Conservation (phyloP, 2,329 filamentous ascomycete genomes). For the Cytospora piceae region DNA sequence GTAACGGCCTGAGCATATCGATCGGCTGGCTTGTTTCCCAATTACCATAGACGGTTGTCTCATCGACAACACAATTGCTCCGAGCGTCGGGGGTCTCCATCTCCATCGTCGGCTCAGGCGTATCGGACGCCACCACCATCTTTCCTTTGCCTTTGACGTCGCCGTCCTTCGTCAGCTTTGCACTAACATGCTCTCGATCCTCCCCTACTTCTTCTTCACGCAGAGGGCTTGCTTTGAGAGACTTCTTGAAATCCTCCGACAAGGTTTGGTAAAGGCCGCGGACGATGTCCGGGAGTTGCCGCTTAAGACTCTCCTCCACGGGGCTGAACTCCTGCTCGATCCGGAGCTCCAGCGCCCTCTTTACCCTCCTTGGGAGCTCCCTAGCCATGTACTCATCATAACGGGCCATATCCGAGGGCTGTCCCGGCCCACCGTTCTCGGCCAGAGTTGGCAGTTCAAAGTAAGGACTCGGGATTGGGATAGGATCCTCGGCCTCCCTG, state of each 20-base stretch:
- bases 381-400: slow-evolving; percentile 29
- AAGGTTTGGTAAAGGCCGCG: slow-evolving; percentile 29
- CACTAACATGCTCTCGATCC: too few species aligned
- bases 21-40: slow-evolving; percentile 9
- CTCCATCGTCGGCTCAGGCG: not conserved
- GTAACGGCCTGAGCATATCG: slow-evolving; percentile 6
- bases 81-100: not conserved
- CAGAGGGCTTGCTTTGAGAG: not conserved
- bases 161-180: too few species aligned
- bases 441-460: slow-evolving; percentile 20
- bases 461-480: slow-evolving; percentile 29
- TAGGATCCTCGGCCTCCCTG: slow-evolving; percentile 10
- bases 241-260: slow-evolving; percentile 26
- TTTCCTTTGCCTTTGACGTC: slow-evolving; percentile 10
- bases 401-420: slow-evolving; percentile 16
- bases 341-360: slow-evolving; percentile 27
- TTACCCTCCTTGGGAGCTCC: slow-evolving; percentile 28
- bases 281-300: slow-evolving; percentile 30
- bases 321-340: slow-evolving; percentile 28
- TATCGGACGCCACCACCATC: not conserved
- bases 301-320: slow-evolving; percentile 28
- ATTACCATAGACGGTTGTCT: not conserved
- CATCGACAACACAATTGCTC: not conserved
- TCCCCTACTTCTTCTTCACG: not conserved
- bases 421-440: not conserved